These are phyloP conservation scores for Coniella vitis DNA, from an alignment of 2,329 filamentous ascomycete species.

Conservation along the genomic window DNA sequence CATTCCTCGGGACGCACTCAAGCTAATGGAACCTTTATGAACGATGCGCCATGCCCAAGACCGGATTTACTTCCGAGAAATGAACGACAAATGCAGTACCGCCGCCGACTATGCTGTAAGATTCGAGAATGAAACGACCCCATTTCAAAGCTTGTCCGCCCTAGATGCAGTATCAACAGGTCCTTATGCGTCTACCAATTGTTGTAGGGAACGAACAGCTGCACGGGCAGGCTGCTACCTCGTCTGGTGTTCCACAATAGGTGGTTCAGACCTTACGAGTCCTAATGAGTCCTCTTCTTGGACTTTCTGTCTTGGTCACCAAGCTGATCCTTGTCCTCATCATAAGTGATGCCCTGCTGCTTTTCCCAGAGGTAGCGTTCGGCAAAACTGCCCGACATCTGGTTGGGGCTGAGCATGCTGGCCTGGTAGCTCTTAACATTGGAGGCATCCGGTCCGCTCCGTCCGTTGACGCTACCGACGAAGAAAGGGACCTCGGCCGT, in stretches of 20 bases:
- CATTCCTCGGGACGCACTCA: background rate
- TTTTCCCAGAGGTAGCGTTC: conserved; percentile 20
- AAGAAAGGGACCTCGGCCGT: conserved; percentile 30
- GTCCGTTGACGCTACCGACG: conserved; percentile 34
- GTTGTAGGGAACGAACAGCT: no score
- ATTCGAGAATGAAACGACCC: no score
- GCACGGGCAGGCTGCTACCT: background rate
- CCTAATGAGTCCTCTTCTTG: background rate
- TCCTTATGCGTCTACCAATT: no score
- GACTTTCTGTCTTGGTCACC: background rate
- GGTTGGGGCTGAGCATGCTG: conserved; percentile 17
- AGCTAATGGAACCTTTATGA: no score
- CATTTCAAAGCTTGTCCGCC: no score
- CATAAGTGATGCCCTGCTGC: conserved; percentile 9
- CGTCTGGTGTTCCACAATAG: background rate
- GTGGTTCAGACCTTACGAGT: background rate
- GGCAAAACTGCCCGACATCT: conserved; percentile 23
- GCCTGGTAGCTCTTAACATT: conserved; percentile 25
- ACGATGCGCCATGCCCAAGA: no score
- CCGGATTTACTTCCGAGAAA: no score
- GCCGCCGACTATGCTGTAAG: no score
- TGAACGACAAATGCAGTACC: no score
- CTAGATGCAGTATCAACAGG: no score
- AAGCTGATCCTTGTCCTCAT: conserved; percentile 9
- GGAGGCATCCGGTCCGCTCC: conserved; percentile 22